These are phyloP conservation scores for Didymella exigua DNA, from an alignment of 2,329 filamentous ascomycete genomes.

Conservation along the genomic window DNA sequence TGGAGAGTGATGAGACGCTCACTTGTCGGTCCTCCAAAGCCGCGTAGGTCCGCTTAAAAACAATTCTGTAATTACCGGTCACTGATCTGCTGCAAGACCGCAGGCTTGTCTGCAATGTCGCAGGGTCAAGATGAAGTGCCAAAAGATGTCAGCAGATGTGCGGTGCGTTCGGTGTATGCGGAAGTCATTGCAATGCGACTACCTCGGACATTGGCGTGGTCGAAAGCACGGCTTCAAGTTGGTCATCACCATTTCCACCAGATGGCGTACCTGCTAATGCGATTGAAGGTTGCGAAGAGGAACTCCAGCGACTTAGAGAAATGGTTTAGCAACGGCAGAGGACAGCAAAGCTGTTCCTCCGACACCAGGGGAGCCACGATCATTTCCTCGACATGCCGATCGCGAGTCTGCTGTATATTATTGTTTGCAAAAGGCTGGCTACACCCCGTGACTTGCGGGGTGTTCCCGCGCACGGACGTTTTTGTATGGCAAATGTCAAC, in stretches of 20 bases:
- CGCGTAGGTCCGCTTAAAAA: background rate
- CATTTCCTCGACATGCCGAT: background rate
- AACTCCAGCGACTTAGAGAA: background rate
- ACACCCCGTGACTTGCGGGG: background rate
- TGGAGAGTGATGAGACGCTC: background rate
- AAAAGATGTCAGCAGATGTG: background rate
- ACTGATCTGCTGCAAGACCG: background rate
- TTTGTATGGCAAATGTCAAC: background rate
- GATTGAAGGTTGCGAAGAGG: background rate
- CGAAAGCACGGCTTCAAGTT: conserved; percentile 7
- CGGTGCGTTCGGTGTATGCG: conserved; percentile 3
- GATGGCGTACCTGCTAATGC: background rate
- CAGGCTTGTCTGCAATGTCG: conserved; percentile 9
- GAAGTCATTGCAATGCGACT: conserved; percentile 6
- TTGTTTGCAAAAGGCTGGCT: background rate
- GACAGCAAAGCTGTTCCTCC: background rate
- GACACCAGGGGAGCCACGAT: background rate
- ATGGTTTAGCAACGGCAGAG: background rate
- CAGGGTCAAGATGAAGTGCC: conserved; percentile 10
- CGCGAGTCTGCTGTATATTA: background rate
- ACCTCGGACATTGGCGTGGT: conserved; percentile 2
- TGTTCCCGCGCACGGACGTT: background rate
- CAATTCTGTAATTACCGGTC: background rate
- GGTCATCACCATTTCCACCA: background rate
- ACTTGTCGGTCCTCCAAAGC: background rate